phyloP scores from a whole-genome alignment of 2,329 filamentous ascomycete species.

The Fusarium bactridioides region DNA sequence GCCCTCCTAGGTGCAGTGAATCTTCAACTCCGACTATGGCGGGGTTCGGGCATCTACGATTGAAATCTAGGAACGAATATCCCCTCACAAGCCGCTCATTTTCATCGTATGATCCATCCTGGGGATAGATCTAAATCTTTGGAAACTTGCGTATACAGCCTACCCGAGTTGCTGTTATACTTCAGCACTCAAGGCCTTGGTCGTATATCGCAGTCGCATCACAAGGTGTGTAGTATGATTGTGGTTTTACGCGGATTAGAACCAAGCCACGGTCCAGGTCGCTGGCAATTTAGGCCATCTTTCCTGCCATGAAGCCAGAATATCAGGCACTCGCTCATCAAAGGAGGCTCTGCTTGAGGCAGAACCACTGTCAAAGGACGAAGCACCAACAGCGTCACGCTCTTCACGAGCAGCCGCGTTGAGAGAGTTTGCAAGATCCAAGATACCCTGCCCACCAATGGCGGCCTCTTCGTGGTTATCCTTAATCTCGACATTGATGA shows the following conservation, averaged over 20 bases:
- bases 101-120: background rate
- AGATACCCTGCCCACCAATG: slow-evolving; percentile 87
- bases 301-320: slow-evolving; percentile 93
- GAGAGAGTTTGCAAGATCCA: slow-evolving; percentile 86
- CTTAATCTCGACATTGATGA: slow-evolving; percentile 98
- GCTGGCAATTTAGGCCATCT: slow-evolving; percentile 91
- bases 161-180: background rate
- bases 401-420: slow-evolving; percentile 84
- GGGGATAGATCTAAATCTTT: background rate
- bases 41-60: slow-evolving; percentile 13
- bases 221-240: background rate
- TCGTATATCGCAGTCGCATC: background rate
- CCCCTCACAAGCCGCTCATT: background rate
- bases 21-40: background rate
- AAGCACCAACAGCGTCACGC: slow-evolving; percentile 68
- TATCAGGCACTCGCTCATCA: slow-evolving; percentile 91
- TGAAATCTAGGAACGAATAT: background rate
- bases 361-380: slow-evolving; percentile 74
- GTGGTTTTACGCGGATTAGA: slow-evolving; percentile 57
- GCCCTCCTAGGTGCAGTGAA: background rate
- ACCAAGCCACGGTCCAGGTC: slow-evolving; percentile 95
- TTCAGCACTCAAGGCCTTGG: background rate
- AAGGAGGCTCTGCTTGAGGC: slow-evolving; percentile 77
- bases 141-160: background rate
- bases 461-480: slow-evolving; percentile 98